Conservation (phyloP, 495 filamentous ascomycete genomes). For the Tuber microsphaerosporum region DNA sequence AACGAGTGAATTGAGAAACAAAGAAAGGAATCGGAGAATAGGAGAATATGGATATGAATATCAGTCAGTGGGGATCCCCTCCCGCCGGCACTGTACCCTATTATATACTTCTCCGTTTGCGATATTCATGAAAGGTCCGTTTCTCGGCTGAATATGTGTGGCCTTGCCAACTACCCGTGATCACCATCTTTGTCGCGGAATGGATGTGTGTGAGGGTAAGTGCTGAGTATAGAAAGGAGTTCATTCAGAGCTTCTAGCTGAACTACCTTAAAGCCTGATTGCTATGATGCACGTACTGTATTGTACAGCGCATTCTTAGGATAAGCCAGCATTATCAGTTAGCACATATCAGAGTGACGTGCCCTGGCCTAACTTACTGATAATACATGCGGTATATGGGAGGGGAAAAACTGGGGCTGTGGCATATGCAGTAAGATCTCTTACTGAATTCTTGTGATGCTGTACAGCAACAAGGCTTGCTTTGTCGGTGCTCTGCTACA, state of each 20-base stretch:
- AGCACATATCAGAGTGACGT: not conserved
- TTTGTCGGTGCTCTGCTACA: not conserved
- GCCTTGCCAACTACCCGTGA: not conserved
- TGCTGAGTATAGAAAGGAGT: not conserved
- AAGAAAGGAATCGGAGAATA: not conserved
- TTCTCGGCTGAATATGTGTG: not conserved
- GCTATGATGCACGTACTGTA: not conserved
- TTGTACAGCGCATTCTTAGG: not conserved
- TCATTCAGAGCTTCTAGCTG: not conserved
- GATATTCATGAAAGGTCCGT: not conserved
- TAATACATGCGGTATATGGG: too few species aligned
- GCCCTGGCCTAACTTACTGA: not conserved
- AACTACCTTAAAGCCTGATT: not conserved
- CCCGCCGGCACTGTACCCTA: not conserved
- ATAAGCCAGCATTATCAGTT: not conserved
- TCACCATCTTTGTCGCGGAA: not conserved
- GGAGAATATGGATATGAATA: not conserved
- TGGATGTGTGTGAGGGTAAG: not conserved
- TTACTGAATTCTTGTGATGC: not conserved
- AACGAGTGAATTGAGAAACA: not conserved
- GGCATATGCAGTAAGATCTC: not conserved
- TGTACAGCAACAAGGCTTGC: not conserved
- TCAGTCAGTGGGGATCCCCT: not conserved
- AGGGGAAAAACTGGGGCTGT: not conserved
- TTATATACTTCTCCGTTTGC: not conserved